phyloP scores from a whole-genome alignment of 2,329 filamentous ascomycete genomes.

The Cryphonectria nitschkei region DNA sequence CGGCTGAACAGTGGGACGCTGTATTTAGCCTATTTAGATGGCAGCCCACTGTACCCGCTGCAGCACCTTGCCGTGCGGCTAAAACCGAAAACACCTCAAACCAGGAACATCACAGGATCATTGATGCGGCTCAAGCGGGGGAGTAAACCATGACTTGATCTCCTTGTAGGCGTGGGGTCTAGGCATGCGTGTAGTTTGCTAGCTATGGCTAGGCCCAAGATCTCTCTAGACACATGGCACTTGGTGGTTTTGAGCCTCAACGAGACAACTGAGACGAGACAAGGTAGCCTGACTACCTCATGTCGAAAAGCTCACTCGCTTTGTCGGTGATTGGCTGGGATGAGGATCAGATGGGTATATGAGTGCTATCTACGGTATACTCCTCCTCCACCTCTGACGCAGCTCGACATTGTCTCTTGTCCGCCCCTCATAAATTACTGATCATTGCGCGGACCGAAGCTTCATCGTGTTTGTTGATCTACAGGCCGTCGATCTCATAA shows the following conservation, averaged over 20 bases:
- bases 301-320: not conserved
- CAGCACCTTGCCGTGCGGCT: slow-evolving; percentile 33
- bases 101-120: not conserved
- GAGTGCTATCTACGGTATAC: not conserved
- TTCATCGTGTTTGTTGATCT: no score
- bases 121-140: not conserved
- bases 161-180: not conserved
- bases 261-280: not conserved
- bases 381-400: not conserved
- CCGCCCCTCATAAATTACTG: no score
- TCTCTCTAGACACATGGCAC: not conserved
- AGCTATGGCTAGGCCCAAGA: not conserved
- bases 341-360: not conserved
- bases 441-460: no score
- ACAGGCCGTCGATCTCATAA: no score
- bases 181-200: not conserved
- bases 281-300: not conserved
- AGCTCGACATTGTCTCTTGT: not conserved
- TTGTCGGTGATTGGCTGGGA: not conserved
- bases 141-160: not conserved
- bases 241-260: slow-evolving; percentile 1
- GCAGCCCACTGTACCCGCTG: slow-evolving; percentile 2
- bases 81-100: slow-evolving; percentile 18
- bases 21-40: slow-evolving; percentile 28
- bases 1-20: slow-evolving; percentile 11